These are phyloP conservation scores for Chimonanthus praecox DNA, from an alignment of 164 flowering plant genomes.

Conservation along the genomic window DNA sequence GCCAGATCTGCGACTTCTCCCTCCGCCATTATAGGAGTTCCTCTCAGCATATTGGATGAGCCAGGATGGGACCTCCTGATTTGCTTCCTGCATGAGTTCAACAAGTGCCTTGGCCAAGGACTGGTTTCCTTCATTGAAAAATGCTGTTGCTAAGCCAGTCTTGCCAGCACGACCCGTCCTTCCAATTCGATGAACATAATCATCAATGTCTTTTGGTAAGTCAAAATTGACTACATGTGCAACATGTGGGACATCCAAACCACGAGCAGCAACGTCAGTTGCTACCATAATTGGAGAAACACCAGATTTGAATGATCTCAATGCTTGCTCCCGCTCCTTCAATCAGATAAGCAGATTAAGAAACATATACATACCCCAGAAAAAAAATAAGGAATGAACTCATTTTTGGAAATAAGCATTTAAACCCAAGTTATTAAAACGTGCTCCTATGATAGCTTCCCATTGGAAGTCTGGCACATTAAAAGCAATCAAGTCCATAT, in stretches of 20 bases:
- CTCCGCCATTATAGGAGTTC: constrained; percentile 23
- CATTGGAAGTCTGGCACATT: too few relatives aligned
- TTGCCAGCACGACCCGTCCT: constrained; percentile 77
- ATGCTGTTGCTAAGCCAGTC: constrained; percentile 64
- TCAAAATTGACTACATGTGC: constrained; percentile 72
- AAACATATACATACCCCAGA: too few relatives aligned
- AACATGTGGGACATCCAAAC: constrained; percentile 66
- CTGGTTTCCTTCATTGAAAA: constrained; percentile 44
- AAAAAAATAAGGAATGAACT: too few relatives aligned
- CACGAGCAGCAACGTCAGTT: constrained; percentile 72
- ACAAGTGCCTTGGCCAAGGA: constrained; percentile 44
- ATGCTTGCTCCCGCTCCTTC: constrained; percentile 56
- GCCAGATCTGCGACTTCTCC: constrained; percentile 24
- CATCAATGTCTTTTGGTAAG: constrained; percentile 60
- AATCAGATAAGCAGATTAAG: constrained; percentile 1
- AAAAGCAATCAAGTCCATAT: too few relatives aligned
- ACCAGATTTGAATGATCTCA: constrained; percentile 54
- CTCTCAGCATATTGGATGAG: constrained; percentile 36
- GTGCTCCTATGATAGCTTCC: too few relatives aligned
- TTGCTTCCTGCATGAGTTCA: constrained; percentile 56
- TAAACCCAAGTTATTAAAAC: too few relatives aligned
- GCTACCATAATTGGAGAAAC: constrained; percentile 58
- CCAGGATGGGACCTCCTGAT: constrained; percentile 69
- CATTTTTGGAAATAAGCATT: too few relatives aligned
- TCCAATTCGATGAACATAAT: constrained; percentile 73